Evolutionary conservation across 495 filamentous ascomycete genomes (phyloP), one percentile per base, ranked within the genome.

Genomic region (Hypoxylon subgilvum): DNA sequence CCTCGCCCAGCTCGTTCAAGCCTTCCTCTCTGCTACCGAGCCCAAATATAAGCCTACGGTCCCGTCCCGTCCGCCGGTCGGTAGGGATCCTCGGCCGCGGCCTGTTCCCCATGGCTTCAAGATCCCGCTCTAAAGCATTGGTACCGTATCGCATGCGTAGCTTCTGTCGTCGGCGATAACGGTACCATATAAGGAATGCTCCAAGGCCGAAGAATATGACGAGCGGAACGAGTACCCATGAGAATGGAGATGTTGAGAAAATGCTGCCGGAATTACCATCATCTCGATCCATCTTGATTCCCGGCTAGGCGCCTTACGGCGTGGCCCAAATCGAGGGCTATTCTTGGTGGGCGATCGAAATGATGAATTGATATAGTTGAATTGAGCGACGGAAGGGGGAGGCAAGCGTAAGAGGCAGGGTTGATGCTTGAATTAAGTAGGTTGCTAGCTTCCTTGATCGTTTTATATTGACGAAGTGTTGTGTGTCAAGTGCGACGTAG

Each of bases 1-100:
- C 78, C 65, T 84, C 81, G 17, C 82, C 82, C 7, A 78, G 68
- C 69, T 84, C 81, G 58, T 85, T 78, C 25, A 85, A 70, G 4
- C 82, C 82, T 56, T 83, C 80, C 25, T 77, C 74, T 18, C 52
- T 53, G 30, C 61, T 70, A 7, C 41, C 61, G 25, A 58, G 30
- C 13, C 52, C 52, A 4, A 62, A 13, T 5, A 57, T 54, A 7
- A 62, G 13, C 36, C 66, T 44, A 19, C 52, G 42, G 17, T 52
- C 44, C 10, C 53, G 10, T 34, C 62, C 38, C 23, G 52, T 19
- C 23, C 50, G 60, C 2, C 61, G 42, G 18, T 60, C 67, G 31
- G 32, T 50, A 5, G 52, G 51, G 8, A 27, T 27, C 19, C 45
- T 48, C 12, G 54, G 28, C 23, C 61, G 49, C 14, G 53, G 30